Evolutionary conservation across 139 green algal species (phyloP), one percentile per base, ranked within the genome.

Genomic region (Chara braunii): DNA sequence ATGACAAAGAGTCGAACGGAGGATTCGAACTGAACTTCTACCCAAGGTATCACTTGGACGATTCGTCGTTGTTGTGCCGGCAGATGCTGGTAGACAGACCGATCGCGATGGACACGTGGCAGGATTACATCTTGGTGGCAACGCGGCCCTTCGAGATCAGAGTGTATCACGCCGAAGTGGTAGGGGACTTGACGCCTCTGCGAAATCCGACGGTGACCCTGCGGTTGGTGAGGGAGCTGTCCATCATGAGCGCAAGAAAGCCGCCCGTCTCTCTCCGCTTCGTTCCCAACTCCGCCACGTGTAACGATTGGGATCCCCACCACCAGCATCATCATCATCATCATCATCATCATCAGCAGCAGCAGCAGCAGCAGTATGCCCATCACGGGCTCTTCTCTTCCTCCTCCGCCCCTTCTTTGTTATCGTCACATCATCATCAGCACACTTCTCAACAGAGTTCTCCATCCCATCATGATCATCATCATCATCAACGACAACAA

Each of bases 41-140:
- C 61, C 88, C 90, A 0, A 77, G 84, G 1, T 87, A 84, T 69
- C 89, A 95, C 58, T 74, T 96, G 56, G 90, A 96, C 78, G 70
- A 84, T 14, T 77, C 77, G 5, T 89, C 86, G 1, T 63, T 94
- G 5, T 77, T 96, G n/a, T 78, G 58, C 0, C 51, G 64, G 4
- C 63, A 68, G 24, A 54, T 51, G 8, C 30, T 78, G 73, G 55
- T 67, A 50, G 2, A 56, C 3, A 53, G 80, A 33, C 90, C 89
- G 0, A 22, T 89, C 2, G 88, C 90, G 0, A 80, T 96, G 76
- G 90, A 96, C 77, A 80, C 76, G 43, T 66, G 81, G 6, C 84
- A 83, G 1, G 56, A 68, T 35, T 83, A 87, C 81, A 63, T 96
- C 9, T 70, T 92, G 45, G 50, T 90, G 2, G 87, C 86, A 0